These are phyloP conservation scores for Plasmodium vinckei DNA, from an alignment of 169 alveolate genomes.

Conservation along the genomic window DNA sequence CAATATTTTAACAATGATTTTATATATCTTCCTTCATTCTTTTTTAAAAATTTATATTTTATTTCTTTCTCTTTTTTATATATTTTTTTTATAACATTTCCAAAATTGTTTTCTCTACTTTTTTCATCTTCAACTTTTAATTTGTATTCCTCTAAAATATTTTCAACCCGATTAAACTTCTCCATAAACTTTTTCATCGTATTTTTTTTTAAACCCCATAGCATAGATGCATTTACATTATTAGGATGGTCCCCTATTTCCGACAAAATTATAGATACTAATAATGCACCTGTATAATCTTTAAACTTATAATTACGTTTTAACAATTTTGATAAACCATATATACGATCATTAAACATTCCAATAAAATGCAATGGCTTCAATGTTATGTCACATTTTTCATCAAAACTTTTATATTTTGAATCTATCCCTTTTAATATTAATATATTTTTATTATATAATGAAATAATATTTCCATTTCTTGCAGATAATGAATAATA, in stretches of 20 bases:
- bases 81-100: background rate
- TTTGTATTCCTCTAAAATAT: background rate
- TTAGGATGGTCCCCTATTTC: slow-evolving; percentile 90
- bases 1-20: slow-evolving; percentile 22
- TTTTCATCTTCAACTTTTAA: background rate
- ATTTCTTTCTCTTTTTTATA: slow-evolving; percentile 35
- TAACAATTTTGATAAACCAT: slow-evolving; percentile 63
- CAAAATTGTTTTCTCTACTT: background rate
- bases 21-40: background rate
- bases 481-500: slow-evolving; percentile 87
- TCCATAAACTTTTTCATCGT: slow-evolving; percentile 60
- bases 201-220: slow-evolving; percentile 79
- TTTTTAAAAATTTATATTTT: slow-evolving; percentile 3
- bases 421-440: slow-evolving; percentile 88
- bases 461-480: slow-evolving; percentile 87
- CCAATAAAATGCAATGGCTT: slow-evolving; percentile 81
- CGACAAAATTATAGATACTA: slow-evolving; percentile 86
- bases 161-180: slow-evolving; percentile 42
- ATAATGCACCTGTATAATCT: slow-evolving; percentile 87
- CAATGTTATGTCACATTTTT: slow-evolving; percentile 83
- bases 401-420: slow-evolving; percentile 78
- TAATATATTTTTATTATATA: slow-evolving; percentile 87
- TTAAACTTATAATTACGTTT: slow-evolving; percentile 69
- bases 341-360: slow-evolving; percentile 75
- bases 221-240: slow-evolving; percentile 87